Evolutionary conservation across 768 basidiomycete genomes (phyloP).

Genomic region (Porpolomopsis calyptriformis): DNA sequence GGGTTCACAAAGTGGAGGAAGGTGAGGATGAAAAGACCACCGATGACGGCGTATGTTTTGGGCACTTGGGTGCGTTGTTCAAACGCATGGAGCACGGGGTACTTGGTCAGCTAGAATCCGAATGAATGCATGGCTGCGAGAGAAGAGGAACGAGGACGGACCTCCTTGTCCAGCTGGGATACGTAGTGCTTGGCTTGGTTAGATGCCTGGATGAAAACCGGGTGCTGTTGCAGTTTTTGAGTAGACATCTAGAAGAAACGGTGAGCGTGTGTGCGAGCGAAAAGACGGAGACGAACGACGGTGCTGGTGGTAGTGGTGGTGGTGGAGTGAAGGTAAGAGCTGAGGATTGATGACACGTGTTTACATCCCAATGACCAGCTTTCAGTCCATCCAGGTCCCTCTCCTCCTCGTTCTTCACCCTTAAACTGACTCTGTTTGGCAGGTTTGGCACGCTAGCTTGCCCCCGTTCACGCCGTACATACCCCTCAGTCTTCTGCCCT

Average conservation of each 20-base stretch:
- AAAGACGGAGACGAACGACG: conserved; percentile 3
- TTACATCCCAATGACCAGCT: conserved; percentile 47
- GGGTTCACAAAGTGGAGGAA: conserved; percentile 81
- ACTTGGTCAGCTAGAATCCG: conserved; percentile 59
- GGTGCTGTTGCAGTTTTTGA: conserved; percentile 82
- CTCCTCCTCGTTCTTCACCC: background rate
- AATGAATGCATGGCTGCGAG: conserved; percentile 9
- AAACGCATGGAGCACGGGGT: conserved; percentile 70
- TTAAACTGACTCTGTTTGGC: conserved; percentile 15
- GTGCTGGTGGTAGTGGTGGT: conserved; percentile 2
- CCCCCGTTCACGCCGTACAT: conserved; percentile 66
- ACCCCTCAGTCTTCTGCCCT: conserved; percentile 58
- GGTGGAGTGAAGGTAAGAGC: conserved; percentile 14
- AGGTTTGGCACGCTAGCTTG: conserved; percentile 54
- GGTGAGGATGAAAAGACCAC: conserved; percentile 52
- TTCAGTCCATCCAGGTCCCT: conserved; percentile 44
- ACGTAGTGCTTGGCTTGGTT: conserved; percentile 75
- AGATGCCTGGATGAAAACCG: conserved; percentile 73
- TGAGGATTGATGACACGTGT: conserved; percentile 50
- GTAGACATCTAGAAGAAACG: conserved; percentile 54
- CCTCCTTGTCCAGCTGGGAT: conserved; percentile 94
- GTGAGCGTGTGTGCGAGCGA: background rate
- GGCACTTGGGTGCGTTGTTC: conserved; percentile 89
- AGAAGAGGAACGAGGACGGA: conserved; percentile 25
- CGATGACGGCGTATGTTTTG: conserved; percentile 83